Conservation (phyloP, 768 basidiomycete genomes). For the Suillus cothurnatus region DNA sequence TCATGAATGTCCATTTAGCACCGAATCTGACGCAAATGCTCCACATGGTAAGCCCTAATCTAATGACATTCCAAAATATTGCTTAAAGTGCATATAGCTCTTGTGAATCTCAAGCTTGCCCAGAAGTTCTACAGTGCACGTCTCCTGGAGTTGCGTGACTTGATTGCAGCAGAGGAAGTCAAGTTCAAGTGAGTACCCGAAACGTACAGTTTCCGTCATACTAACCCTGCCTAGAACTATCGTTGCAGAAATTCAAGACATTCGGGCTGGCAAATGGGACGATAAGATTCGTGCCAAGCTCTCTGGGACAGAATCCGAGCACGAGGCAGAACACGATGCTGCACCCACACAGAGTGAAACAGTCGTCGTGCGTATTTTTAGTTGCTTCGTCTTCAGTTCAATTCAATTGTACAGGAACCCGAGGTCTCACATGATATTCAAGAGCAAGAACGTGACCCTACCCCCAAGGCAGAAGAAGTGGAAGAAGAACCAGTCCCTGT, state of each 20-base stretch:
- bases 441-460: background rate
- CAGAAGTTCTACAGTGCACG: slow-evolving; percentile 73
- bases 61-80: background rate
- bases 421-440: background rate
- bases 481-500: background rate
- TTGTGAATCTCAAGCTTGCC: slow-evolving; percentile 67
- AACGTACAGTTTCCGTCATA: background rate
- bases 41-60: slow-evolving; percentile 49
- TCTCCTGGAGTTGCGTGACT: slow-evolving; percentile 67
- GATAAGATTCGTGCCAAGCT: slow-evolving; percentile 45
- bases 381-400: too few relatives aligned
- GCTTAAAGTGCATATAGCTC: slow-evolving; percentile 46
- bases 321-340: background rate
- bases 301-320: slow-evolving; percentile 13
- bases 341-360: background rate
- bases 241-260: slow-evolving; percentile 74
- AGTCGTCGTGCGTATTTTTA: slow-evolving; percentile 1
- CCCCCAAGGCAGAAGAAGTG: background rate
- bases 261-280: slow-evolving; percentile 70
- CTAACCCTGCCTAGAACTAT: slow-evolving; percentile 48
- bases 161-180: slow-evolving; percentile 72
- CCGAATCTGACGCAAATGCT: slow-evolving; percentile 46
- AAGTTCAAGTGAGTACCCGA: slow-evolving; percentile 66
- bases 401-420: background rate
- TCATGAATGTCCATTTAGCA: slow-evolving; percentile 28